Evolutionary conservation across 768 basidiomycete species (phyloP), one percentile per base, ranked within the genome.

Genomic region (Gymnopilus dilepis): DNA sequence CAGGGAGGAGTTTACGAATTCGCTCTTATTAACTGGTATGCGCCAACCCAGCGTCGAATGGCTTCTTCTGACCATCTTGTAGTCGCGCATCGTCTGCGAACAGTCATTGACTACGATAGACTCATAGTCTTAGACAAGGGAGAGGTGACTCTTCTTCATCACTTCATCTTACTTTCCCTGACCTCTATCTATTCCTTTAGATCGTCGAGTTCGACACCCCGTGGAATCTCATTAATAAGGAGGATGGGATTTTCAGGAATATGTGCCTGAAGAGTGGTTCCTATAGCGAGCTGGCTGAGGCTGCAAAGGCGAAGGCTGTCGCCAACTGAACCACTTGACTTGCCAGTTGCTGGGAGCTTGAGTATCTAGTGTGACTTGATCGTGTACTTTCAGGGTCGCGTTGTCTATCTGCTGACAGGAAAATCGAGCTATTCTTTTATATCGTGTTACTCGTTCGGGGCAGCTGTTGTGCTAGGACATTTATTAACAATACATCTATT

Each of bases 101-200:
- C 91, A 1, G 87, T 94, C 59, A 91, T 92, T 61, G 91, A 95
- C 73, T 89, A 95, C 66, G 89, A 90, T 74, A 80, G 89, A 34
- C 74, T 95, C 60, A 83, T 95, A 62, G 88, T 95, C 8, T 77
- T 95, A 22, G 91, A 95, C 77, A 85, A 86, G 63, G 87, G 88
- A 71, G 72, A 78, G 72, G 83, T 83, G 61, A n/a, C 7, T 31
- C n/a, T 31, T 22, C n/a, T 26, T 9, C 41, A 56, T 40, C 28
- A 26, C 33, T 3, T 17, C 3, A 61, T 11, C 31, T 22, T 53
- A 26, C 45, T 7, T 48, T 42, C 4, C 42, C 26, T 15, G 15
- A 55, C 38, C 7, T 7, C 34, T 22, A 45, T 42, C 38, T 17
- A 7, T 31, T 30, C 26, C 24, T 48, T 1, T 47, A 80, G 81